Conservation (phyloP, 1,139 yeast genomes). For the Citeromyces siamensis region DNA sequence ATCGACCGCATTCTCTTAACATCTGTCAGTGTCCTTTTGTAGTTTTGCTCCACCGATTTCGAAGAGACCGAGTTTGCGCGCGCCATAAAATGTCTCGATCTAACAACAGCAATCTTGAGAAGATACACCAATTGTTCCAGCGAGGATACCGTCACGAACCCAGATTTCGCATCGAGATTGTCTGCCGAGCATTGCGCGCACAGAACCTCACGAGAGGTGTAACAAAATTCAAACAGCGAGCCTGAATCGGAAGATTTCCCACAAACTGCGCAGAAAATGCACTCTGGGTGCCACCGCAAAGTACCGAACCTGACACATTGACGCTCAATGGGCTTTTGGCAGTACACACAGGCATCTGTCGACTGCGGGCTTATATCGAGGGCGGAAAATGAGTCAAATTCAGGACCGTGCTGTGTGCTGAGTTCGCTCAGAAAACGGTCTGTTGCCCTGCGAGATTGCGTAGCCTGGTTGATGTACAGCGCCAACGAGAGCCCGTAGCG, state of each 20-base stretch:
- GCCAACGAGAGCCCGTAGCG: conserved; percentile 74
- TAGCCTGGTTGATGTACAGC: conserved; percentile 47
- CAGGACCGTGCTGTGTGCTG: conserved; percentile 30
- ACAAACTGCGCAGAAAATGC: conserved; percentile 57
- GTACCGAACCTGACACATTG: conserved; percentile 53
- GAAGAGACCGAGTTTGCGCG: conserved; percentile 10
- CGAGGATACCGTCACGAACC: conserved; percentile 56
- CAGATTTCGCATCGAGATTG: conserved; percentile 33
- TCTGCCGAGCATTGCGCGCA: conserved; percentile 49
- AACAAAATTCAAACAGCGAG: conserved; percentile 19
- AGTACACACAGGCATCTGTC: conserved; percentile 64
- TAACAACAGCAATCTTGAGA: conserved; percentile 70
- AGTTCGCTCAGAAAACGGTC: conserved; percentile 48
- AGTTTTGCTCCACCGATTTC: conserved; percentile 23
- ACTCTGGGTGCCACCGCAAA: conserved; percentile 71
- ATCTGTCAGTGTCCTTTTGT: conserved; percentile 62
- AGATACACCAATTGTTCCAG: conserved; percentile 65
- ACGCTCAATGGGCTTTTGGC: conserved; percentile 74
- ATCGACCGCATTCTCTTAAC: conserved; percentile 67
- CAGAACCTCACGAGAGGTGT: conserved; percentile 23
- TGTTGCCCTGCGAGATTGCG: conserved; percentile 48
- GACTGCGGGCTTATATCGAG: conserved; percentile 50
- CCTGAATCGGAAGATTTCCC: conserved; percentile 30
- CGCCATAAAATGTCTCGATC: conserved; percentile 63
- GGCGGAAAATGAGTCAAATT: conserved; percentile 26